Evolutionary conservation across 163 green algal species (phyloP), one percentile per base, ranked within the genome.

Genomic region (Picocystis sp.): DNA sequence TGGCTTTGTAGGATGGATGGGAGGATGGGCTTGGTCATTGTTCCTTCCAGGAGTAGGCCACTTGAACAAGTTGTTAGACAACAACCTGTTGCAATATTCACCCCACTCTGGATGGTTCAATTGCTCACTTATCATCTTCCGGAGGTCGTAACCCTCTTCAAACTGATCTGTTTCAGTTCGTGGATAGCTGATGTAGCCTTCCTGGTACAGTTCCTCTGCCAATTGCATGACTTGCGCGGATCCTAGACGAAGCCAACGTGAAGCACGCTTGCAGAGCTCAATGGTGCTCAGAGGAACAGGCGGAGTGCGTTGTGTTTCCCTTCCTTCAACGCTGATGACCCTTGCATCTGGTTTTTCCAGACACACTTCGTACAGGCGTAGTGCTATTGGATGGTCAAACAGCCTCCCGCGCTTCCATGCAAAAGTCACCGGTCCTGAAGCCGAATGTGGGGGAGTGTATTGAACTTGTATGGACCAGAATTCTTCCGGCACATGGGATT

Each of bases 151-250:
- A 2, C 52, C 38, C 11, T 46, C 21, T 1, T 49, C 63, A 46
- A 87, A 93, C 14, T 53, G 53, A 61, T 89, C 75, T 8, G 86
- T 95, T 61, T 95, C 87, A 21, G 87, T 94, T 44, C 87, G 69
- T 6, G 90, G 90, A 67, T 98, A 98, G 62, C 64, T 84, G 35
- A 98, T 83, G 74, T 79, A 95, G 22, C 90, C 90, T 21, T 58
- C 71, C 66, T 97, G 84, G 75, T 98, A 98, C 57, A 98, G 74
- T 70, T 96, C 86, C 77, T 98, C 90, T 3, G 90, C 90, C 22
- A 93, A 55, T 62, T 86, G 81, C 89, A 97, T 94, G 69, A 93
- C 22, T 24, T 72, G 48, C 52, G 70, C 59, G 12, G 61, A 64
- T 12, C 48, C 22, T 10, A 77, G 55, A 23, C 57, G 56, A 3